phyloP scores from a whole-genome alignment of 768 basidiomycete species.

The Psilocybe sp. region DNA sequence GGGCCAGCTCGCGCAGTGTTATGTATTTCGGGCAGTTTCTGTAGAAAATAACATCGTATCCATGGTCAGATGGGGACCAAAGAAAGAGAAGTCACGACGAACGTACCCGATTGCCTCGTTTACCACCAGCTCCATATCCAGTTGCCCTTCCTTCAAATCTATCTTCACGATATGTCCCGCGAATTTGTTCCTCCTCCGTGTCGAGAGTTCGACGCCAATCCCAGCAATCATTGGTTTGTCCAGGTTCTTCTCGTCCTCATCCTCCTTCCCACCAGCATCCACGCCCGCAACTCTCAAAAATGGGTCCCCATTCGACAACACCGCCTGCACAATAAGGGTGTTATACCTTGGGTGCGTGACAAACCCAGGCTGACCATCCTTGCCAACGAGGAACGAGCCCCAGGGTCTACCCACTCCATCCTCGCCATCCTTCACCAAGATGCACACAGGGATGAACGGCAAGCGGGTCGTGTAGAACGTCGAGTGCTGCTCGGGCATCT shows the following conservation, averaged over 20 bases:
- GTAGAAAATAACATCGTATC: neutral
- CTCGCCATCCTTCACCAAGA: slow-evolving; percentile 21
- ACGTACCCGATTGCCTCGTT: slow-evolving; percentile 58
- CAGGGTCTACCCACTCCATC: slow-evolving; percentile 53
- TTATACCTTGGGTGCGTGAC: slow-evolving; percentile 32
- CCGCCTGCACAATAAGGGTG: slow-evolving; percentile 36
- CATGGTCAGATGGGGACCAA: neutral
- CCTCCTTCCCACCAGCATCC: slow-evolving; percentile 15
- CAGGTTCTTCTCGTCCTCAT: slow-evolving; percentile 6
- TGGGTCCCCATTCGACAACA: slow-evolving; percentile 56
- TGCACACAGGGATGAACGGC: slow-evolving; percentile 56
- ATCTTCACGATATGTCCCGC: slow-evolving; percentile 43
- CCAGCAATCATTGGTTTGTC: slow-evolving; percentile 40
- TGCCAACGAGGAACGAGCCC: slow-evolving; percentile 51
- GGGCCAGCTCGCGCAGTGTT: slow-evolving; percentile 48
- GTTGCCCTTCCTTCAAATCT: slow-evolving; percentile 20
- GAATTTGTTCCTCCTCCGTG: slow-evolving; percentile 61
- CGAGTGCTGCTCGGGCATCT: slow-evolving; percentile 49
- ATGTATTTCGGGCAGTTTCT: slow-evolving; percentile 76
- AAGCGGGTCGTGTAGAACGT: slow-evolving; percentile 46
- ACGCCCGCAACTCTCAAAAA: slow-evolving; percentile 33
- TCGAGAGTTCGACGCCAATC: slow-evolving; percentile 56
- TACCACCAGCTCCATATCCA: slow-evolving; percentile 42
- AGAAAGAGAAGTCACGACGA: neutral
- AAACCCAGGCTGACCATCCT: slow-evolving; percentile 45